phyloP scores from a whole-genome alignment of 345 rosid species.

The Xanthoceras sorbifolium region DNA sequence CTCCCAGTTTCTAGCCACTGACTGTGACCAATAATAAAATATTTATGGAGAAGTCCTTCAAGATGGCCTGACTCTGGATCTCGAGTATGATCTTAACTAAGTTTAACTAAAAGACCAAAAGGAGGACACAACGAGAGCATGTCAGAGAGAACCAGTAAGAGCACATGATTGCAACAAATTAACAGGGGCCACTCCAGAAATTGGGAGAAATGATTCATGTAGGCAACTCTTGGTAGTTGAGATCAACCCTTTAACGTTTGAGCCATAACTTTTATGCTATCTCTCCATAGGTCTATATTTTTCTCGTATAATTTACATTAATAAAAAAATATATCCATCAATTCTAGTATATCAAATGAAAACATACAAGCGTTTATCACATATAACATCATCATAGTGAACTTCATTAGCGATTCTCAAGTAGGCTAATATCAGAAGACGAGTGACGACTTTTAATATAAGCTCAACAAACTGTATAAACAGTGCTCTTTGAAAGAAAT shows the following conservation, averaged over 20 bases:
- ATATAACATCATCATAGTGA: background rate
- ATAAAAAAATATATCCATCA: background rate
- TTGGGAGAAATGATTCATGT: background rate
- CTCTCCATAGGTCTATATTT: background rate
- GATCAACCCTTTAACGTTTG: background rate
- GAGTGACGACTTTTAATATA: background rate
- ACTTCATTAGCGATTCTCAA: background rate
- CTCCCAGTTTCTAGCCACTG: no score
- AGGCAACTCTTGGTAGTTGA: background rate
- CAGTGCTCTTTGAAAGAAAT: background rate
- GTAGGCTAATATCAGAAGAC: background rate
- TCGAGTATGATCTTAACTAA: background rate
- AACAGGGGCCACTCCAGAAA: background rate
- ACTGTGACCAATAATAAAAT: background rate
- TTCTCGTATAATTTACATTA: background rate
- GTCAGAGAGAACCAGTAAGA: background rate
- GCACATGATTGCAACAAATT: background rate
- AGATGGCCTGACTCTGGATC: background rate
- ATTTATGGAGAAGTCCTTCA: background rate
- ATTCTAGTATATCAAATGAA: background rate
- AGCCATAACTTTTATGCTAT: background rate
- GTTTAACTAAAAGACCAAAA: background rate
- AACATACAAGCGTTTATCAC: background rate
- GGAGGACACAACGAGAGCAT: background rate
- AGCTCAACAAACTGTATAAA: background rate